Evolutionary conservation across 257 asterid species (phyloP).

Genomic region (Solanum appendiculatum): DNA sequence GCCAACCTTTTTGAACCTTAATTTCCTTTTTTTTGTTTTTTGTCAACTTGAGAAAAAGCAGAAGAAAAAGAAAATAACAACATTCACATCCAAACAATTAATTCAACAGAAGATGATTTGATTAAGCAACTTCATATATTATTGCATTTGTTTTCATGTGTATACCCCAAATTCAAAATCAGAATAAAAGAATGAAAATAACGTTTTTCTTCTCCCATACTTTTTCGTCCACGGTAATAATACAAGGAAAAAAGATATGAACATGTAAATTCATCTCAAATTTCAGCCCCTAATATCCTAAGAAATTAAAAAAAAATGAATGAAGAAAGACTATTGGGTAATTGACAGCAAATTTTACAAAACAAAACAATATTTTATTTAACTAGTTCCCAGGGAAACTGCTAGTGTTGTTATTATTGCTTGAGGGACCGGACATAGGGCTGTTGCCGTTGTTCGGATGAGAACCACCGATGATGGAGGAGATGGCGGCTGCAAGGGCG

Average conservation of each 20-base stretch:
- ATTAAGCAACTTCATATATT: neutral
- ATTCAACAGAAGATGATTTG: neutral
- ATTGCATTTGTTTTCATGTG: neutral
- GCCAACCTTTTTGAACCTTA: neutral
- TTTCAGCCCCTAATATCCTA: neutral
- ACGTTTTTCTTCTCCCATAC: neutral
- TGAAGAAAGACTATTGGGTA: neutral
- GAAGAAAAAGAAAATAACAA: slow-evolving; percentile 34
- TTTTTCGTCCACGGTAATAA: neutral
- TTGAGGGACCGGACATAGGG: slow-evolving; percentile 10
- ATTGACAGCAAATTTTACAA: neutral
- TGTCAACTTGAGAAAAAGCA: slow-evolving; percentile 46
- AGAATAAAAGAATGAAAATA: neutral
- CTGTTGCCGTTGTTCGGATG: slow-evolving; percentile 17
- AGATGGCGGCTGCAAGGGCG: slow-evolving; percentile 81
- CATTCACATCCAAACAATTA: neutral
- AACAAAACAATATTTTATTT: neutral
- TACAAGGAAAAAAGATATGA: neutral
- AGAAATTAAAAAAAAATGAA: neutral
- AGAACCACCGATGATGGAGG: slow-evolving; percentile 66
- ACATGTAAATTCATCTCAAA: neutral
- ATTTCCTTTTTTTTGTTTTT: neutral
- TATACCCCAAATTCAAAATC: neutral
- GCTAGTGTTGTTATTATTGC: slow-evolving; percentile 12
- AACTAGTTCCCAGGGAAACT: slow-evolving; percentile 29